Base-by-base conservation (phyloP, 352 stramenopile genomes). In the Albugo laibachii region DNA sequence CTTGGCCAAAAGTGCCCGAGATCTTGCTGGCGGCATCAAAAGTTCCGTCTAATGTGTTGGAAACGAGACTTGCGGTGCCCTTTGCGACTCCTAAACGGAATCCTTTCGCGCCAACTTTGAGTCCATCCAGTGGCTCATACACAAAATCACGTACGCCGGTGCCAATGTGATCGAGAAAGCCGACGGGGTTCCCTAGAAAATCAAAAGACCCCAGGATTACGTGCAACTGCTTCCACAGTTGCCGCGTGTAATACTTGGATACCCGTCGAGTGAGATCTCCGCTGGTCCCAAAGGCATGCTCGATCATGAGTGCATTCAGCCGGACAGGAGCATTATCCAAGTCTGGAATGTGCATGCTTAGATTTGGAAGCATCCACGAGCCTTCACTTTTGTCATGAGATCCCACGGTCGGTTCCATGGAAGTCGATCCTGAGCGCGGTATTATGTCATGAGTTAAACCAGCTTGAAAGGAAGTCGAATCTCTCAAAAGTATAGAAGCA, bases 71-170 rank as follows among this genome's bases (percentile, higher is more conserved):
- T 12, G 80, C 77, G 12, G 80, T 88, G 19, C 80, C 80, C 48
- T 92, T 92, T 5, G 80, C 80, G 18, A 92, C 52, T 14, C 80
- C 80, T 50, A 83, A 82, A 48, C 80, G 80, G 46, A 92, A 91
- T 11, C 77, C 74, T 50, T 89, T 85, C 8, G 78, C 77, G 15
- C 80, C 80, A 19, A 85, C 76, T 40, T 93, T 91, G 13, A 95
- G 62, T 27, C 86, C 86, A 57, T 97, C 80, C 15, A 97, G 74
- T 14, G 92, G 91, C 56, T 97, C 92, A 55, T 97, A 97, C 41
- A 97, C 95, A 52, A 98, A 97, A 52, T 97, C 86, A 40, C 85
- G 71, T 36, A 98, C 87, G 41, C 91, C 92, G 19, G 83, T 96
- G 37, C 92, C 92, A 55, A 98, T 84, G 53, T 98, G 95, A 20